Conservation (phyloP, 768 basidiomycete genomes). For the Kondoa subrosea region DNA sequence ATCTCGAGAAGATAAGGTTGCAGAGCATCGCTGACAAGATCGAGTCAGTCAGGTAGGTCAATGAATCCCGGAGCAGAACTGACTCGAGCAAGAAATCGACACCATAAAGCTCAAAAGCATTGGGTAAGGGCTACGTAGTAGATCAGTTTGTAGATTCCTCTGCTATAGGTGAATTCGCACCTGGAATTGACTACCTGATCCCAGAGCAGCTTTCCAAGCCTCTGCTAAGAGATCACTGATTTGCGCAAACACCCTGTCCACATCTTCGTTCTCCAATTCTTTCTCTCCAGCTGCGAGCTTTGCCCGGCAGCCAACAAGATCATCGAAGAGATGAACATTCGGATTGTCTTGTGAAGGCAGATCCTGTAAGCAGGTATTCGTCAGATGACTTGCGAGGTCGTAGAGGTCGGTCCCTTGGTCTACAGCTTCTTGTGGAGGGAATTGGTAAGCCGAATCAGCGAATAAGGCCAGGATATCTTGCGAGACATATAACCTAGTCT, state of each 20-base stretch:
- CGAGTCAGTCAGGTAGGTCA: conserved; percentile 31
- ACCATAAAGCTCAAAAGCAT: conserved; percentile 88
- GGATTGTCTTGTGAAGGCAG: conserved; percentile 36
- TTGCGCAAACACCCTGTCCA: conserved; percentile 44
- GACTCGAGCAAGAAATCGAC: conserved; percentile 62
- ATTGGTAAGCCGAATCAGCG: conserved; percentile 51
- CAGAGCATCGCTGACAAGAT: conserved; percentile 28
- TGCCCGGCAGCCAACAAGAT: conserved; percentile 52
- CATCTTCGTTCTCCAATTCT: conserved; percentile 33
- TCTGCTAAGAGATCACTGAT: conserved; percentile 55
- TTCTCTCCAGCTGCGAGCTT: conserved; percentile 31
- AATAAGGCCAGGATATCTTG: conserved; percentile 74
- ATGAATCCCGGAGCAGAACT: conserved; percentile 23
- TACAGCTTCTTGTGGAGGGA: conserved; percentile 12
- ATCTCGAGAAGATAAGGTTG: conserved; percentile 68
- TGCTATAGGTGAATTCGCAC: too few species aligned
- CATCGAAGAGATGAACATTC: conserved; percentile 55
- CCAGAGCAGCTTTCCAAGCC: conserved; percentile 66
- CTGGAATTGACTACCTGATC: conserved; percentile 67
- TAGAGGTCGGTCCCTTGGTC: conserved; percentile 3
- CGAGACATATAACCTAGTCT: conserved; percentile 70
- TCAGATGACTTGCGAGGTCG: conserved; percentile 60
- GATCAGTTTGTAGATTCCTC: too few species aligned
- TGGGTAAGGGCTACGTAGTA: conserved; percentile 70
- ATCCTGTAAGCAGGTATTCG: conserved; percentile 83